Base-by-base conservation (phyloP, 768 basidiomycete genomes). In the Amanita jacksonii region DNA sequence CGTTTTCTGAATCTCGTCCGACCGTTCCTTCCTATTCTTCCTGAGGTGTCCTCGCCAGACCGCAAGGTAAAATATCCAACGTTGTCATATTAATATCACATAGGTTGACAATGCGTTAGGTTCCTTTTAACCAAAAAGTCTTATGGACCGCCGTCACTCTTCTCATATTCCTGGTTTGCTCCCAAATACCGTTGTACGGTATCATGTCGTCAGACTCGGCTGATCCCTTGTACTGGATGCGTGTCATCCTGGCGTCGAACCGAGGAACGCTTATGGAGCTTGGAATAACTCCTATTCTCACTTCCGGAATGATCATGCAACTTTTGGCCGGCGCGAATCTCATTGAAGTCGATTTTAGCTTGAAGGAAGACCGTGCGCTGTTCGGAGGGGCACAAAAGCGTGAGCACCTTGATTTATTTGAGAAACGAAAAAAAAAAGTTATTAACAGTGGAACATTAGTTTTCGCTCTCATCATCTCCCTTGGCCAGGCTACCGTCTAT, bases 281-380 rank as follows among this genome's bases (percentile, higher is more conserved):
- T 49, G 94, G 96, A 48, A 98, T 98, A 55, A 93, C 82, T 22
- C 96, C 96, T 31, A 96, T 98, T 59, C 79, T 98, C 61, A 99
- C 96, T 8, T 88, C 85, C 41, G 96, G 96, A 57, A 98, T 97
- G 94, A 99, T 97, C 64, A 98, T 99, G 89, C 96, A 99, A 66
- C 82, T 99, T 34, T 75, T 99, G 49, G 92, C 94, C 13, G 96
- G 96, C 45, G 94, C 96, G 31, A 97, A 91, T 64, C 71, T 99
- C 57, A 88, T 99, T 58, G 94, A 99, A 43, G 88, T 99, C 53
- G 96, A 99, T 69, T 97, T 97, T 57, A 79, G 80, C 46, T 68
- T 99, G 57, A 97, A 98, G 73, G 96, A 99, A 63, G 96, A 99
- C 61, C 73, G 96, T 24, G 90, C 91, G 12, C 69, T 98, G 43